Base-by-base conservation (phyloP, 768 basidiomycete species). In the Pholiota conissans region DNA sequence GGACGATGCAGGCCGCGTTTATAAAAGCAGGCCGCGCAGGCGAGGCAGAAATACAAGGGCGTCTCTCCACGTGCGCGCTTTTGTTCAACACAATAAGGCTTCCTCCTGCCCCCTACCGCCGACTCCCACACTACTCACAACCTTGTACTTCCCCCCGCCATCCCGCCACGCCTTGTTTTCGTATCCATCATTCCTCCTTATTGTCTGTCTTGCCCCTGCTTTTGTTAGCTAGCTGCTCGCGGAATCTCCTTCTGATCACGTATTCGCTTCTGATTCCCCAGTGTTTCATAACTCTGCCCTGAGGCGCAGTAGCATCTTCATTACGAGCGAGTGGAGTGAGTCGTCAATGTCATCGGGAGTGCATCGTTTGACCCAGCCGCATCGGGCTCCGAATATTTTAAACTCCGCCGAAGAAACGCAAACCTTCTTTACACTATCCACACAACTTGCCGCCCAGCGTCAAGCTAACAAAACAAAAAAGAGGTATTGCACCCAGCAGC, bases 361-460 rank as follows among this genome's bases (percentile, higher is more conserved):
- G n/a, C n/a, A 45, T 22, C 18, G 13, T 13, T 10, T 18, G 3
- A 40, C 1, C 11, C 7, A 22, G 42, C 42, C 42, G 22, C 20
- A 47, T 54, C 70, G 65, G 69, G 65, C 52, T 14, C 32, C 47
- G n/a, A 54, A 58, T 49, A 37, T 61, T 75, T 74, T 28, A 71
- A 69, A 60, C 66, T 61, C 74, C 66, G 72, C 59, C 27, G 10
- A 27, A 34, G 50, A 65, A 66, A 57, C 58, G 58, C 70, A 74
- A 79, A 79, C 76, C 73, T 78, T 77, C 68, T 73, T 70, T 70
- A 26, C 46, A 54, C 32, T 59, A 69, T 76, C 72, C 70, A 78
- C 76, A 79, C 69, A 76, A 75, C 69, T 69, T 72, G 61, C 61
- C 60, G 61, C 67, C 64, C 64, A 64, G 63, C 64, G 67, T 60